Percentiles rank a stretch among this genome's conserved stretches.
phyloP scores from a whole-genome alignment of 1,139 yeast species.

The Suhomyces kunorum region DNA sequence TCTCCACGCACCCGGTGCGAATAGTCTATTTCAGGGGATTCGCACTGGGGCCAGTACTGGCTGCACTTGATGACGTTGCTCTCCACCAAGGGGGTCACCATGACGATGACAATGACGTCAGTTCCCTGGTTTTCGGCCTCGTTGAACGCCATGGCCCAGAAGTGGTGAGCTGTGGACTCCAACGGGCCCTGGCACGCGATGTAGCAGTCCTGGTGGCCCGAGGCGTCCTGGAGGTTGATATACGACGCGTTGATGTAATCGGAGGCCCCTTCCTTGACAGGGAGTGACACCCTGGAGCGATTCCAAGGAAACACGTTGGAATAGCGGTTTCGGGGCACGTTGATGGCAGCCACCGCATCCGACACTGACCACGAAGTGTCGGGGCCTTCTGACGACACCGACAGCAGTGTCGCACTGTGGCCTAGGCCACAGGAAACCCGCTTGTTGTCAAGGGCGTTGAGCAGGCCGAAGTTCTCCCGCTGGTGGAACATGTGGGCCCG shows the following conservation, averaged over 20 bases:
- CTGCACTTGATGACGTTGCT: slow-evolving; percentile 62
- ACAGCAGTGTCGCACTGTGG: slow-evolving; percentile 1
- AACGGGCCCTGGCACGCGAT: slow-evolving; percentile 66
- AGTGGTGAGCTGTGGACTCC: slow-evolving; percentile 58
- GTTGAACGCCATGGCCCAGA: slow-evolving; percentile 82
- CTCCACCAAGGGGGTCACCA: slow-evolving; percentile 84
- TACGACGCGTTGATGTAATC: slow-evolving; percentile 50
- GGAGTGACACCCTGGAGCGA: slow-evolving; percentile 35
- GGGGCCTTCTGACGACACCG: neutral
- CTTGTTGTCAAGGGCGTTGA: slow-evolving; percentile 16
- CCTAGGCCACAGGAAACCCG: slow-evolving; percentile 12
- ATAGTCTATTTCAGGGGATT: slow-evolving; percentile 24
- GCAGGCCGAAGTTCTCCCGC: slow-evolving; percentile 18
- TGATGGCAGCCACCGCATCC: slow-evolving; percentile 22
- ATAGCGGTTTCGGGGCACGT: slow-evolving; percentile 40
- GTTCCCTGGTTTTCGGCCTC: slow-evolving; percentile 39
- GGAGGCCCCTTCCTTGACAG: slow-evolving; percentile 21
- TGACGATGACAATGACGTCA: slow-evolving; percentile 60
- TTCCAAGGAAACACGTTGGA: slow-evolving; percentile 49
- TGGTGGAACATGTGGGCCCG: slow-evolving; percentile 12
- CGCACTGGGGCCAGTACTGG: slow-evolving; percentile 67
- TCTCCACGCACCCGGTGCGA: slow-evolving; percentile 22
- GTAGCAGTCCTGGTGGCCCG: slow-evolving; percentile 21
- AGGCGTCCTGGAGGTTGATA: slow-evolving; percentile 21
- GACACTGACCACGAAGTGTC: slow-evolving; percentile 23